These are phyloP conservation scores for Cylindricascospora bacillispora DNA, from an alignment of 1,139 yeast species.

Conservation along the genomic window DNA sequence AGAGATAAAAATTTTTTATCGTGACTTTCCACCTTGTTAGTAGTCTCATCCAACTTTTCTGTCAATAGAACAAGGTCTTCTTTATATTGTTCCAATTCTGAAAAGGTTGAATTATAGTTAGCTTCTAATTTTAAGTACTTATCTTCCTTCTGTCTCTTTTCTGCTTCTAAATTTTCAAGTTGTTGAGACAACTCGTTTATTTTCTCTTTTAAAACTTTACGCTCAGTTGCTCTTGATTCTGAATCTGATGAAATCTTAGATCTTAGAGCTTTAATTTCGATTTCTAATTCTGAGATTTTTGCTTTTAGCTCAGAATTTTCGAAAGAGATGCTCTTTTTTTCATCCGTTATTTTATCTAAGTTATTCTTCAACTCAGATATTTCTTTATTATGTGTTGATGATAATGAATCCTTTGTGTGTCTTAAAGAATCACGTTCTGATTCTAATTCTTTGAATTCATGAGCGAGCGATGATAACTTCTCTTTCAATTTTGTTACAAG, in stretches of 20 bases:
- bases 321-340: no score
- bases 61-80: neutral
- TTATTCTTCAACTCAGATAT: no score
- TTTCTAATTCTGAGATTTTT: conserved; percentile 10
- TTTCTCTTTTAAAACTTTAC: neutral
- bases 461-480: conserved; percentile 27
- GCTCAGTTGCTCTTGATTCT: neutral
- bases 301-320: conserved; percentile 6
- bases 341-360: no score
- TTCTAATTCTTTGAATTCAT: conserved; percentile 20
- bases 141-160: no score
- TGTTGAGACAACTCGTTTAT: conserved; percentile 1
- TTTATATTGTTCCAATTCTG: neutral
- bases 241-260: conserved; percentile 1
- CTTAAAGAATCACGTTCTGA: conserved; percentile 15
- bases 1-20: conserved; percentile 6
- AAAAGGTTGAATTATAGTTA: no score
- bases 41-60: conserved; percentile 1
- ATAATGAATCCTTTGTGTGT: conserved; percentile 5
- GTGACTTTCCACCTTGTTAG: neutral
- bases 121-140: no score
- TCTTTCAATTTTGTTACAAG: conserved; percentile 28
- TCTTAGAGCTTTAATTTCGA: conserved; percentile 7
- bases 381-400: conserved; percentile 4
- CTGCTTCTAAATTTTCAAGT: conserved; percentile 4